phyloP scores from a whole-genome alignment of 257 asterid species.

The Capsicum pubescens region DNA sequence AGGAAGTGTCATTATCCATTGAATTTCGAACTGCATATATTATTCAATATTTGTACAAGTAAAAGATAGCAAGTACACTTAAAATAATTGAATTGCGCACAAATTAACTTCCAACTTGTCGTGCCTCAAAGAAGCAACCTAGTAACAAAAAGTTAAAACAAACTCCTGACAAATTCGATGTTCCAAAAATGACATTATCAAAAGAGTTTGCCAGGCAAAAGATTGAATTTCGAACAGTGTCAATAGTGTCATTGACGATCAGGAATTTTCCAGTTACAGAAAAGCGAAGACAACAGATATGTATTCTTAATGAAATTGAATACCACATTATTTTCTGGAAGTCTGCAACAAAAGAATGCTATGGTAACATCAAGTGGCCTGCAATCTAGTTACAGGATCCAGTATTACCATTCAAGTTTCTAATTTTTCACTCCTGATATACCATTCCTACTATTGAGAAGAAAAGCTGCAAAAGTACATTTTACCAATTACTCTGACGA shows the following conservation, averaged over 20 bases:
- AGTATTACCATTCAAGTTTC: conserved; percentile 7
- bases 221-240: not conserved
- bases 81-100: no score
- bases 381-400: not conserved
- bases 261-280: not conserved
- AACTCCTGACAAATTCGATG: not conserved
- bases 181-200: not conserved
- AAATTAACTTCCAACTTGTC: not conserved
- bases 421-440: not conserved
- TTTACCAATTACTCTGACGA: not conserved
- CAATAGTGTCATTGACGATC: not conserved
- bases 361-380: not conserved
- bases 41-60: no score
- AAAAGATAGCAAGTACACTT: no score
- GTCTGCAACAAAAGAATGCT: not conserved
- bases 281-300: not conserved
- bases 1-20: no score
- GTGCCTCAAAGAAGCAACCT: not conserved
- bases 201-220: no score
- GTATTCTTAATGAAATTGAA: not conserved
- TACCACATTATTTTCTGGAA: conserved; percentile 11
- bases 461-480: not conserved
- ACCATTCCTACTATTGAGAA: no score
- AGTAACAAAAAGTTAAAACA: not conserved
- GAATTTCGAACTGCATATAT: no score